These are phyloP conservation scores for Neurospora tetrasperma DNA, from an alignment of 495 filamentous ascomycete species.

Conservation along the genomic window DNA sequence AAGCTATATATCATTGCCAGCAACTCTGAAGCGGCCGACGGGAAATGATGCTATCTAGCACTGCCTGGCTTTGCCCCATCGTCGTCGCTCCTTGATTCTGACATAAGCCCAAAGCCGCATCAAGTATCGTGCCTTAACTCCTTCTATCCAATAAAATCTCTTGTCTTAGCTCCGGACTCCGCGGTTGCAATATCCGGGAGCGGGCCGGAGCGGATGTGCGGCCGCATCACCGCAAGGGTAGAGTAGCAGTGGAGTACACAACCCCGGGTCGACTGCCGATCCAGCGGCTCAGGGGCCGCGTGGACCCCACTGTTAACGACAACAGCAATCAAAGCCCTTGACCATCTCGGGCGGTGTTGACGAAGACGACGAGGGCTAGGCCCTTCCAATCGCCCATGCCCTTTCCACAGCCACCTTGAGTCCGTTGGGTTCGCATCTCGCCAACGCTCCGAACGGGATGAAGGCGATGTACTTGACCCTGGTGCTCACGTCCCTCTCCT, in stretches of 20 bases:
- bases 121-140: background rate
- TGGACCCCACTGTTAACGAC: background rate
- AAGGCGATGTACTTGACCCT: background rate
- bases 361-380: background rate
- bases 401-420: background rate
- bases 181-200: background rate
- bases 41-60: background rate
- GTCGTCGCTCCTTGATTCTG: background rate
- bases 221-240: background rate
- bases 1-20: background rate
- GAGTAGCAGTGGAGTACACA: background rate
- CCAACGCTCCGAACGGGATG: conserved; percentile 9
- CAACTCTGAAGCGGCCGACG: background rate
- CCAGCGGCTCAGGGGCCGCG: background rate
- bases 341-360: background rate
- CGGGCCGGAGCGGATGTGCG: background rate
- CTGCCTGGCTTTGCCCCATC: too few relatives aligned
- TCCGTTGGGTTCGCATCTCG: background rate
- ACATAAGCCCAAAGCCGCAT: background rate
- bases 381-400: background rate
- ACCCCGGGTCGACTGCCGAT: background rate
- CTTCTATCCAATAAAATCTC: background rate
- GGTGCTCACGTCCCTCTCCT: background rate
- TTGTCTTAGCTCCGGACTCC: background rate
- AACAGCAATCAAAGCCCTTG: background rate